phyloP scores from a whole-genome alignment of 2,329 filamentous ascomycete genomes.

The Aspergillus awamori region DNA sequence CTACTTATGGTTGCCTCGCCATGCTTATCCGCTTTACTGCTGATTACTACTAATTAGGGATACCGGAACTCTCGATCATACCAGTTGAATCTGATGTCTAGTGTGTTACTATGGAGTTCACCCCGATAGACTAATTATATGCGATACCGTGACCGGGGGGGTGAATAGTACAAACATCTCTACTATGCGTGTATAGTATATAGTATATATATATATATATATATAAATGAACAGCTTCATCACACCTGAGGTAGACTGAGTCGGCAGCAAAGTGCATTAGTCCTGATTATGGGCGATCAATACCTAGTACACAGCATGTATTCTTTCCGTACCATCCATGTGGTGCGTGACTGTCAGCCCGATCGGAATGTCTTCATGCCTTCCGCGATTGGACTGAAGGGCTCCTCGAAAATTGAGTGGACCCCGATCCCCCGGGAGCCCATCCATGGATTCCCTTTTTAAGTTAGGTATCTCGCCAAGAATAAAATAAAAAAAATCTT shows the following conservation, averaged over 20 bases:
- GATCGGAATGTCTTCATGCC: conserved; percentile 20
- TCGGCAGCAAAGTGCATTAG: background rate
- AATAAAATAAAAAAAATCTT: no score
- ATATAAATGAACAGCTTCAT: no score
- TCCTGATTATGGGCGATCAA: no score
- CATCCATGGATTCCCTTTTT: conserved; percentile 15
- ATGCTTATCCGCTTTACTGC: background rate
- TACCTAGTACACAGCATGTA: background rate
- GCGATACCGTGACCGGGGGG: no score
- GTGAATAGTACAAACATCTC: no score
- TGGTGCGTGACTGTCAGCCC: conserved; percentile 19
- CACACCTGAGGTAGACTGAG: background rate
- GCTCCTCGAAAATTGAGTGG: conserved; percentile 6
- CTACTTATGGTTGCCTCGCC: conserved; percentile 8
- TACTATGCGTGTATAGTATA: no score
- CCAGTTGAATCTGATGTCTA: background rate
- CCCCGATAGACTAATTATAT: background rate
- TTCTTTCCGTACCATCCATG: conserved; percentile 7
- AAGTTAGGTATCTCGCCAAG: background rate
- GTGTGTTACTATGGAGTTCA: background rate
- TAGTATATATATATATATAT: no score
- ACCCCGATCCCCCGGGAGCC: conserved; percentile 10
- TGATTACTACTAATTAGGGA: background rate
- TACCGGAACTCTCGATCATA: background rate
- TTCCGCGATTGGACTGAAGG: conserved; percentile 24